Percentiles rank a stretch among this genome's conserved stretches.
Conservation (phyloP, 306 rosid species). For the Crataegus laevigata region DNA sequence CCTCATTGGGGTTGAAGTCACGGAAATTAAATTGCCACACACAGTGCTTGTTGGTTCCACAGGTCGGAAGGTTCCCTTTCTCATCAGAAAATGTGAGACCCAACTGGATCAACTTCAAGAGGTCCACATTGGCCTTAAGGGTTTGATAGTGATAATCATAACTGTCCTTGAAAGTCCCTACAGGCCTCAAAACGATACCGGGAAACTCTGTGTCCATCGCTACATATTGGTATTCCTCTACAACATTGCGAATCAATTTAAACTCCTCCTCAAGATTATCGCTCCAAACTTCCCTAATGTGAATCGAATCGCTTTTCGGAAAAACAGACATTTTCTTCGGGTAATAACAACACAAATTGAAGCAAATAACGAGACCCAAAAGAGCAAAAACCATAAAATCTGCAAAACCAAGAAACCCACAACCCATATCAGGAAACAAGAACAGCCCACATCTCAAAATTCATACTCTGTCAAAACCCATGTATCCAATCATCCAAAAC, state of each 20-base stretch:
- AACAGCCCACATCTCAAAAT: not conserved
- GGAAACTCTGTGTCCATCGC: conserved; percentile 47
- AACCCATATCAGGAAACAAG: conserved; percentile 1
- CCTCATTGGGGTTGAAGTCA: conserved; percentile 19
- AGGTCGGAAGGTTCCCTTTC: conserved; percentile 36
- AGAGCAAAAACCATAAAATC: conserved; percentile 17
- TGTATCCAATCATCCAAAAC: not conserved
- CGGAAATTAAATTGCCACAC: conserved; percentile 45
- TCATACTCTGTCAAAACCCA: not conserved
- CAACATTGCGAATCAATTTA: conserved; percentile 12
- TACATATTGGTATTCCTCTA: conserved; percentile 25
- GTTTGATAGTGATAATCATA: conserved; percentile 12
- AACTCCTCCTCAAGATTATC: conserved; percentile 33
- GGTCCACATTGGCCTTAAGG: conserved; percentile 29
- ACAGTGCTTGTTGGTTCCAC: conserved; percentile 30
- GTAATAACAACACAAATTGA: not conserved
- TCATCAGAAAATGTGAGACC: conserved; percentile 38
- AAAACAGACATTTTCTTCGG: conserved; percentile 17
- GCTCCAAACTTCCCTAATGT: conserved; percentile 35
- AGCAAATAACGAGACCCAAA: conserved; percentile 8
- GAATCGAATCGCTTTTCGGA: conserved; percentile 12
- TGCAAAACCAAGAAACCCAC: not conserved
- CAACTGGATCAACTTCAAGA: conserved; percentile 36
- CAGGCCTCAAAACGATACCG: conserved; percentile 10
- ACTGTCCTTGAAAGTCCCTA: conserved; percentile 18